phyloP scores from a whole-genome alignment of 768 basidiomycete genomes.

The Neoboletus subvelutipes region DNA sequence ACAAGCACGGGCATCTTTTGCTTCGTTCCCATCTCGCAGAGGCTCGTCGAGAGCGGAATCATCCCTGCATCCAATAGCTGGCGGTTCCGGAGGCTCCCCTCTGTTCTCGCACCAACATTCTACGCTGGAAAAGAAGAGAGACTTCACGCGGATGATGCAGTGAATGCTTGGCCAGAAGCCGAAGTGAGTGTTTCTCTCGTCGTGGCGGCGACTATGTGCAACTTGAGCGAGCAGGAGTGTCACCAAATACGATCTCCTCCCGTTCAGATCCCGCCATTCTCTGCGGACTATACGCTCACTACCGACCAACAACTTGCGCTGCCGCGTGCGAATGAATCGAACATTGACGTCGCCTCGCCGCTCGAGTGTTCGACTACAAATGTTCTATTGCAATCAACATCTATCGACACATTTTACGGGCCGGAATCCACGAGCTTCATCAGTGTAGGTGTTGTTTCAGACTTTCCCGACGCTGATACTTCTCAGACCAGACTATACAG shows the following conservation, averaged over 20 bases:
- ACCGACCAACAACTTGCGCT: background rate
- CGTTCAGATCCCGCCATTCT: background rate
- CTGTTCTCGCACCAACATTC: background rate
- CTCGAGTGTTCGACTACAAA: background rate
- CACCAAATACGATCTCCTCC: background rate
- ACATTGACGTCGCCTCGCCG: background rate
- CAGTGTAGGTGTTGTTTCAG: constrained; percentile 8
- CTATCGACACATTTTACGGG: constrained; percentile 1
- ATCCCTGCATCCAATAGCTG: constrained; percentile 6
- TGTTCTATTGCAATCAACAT: background rate
- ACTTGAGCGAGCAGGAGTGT: constrained; percentile 1
- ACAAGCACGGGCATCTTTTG: constrained; percentile 26
- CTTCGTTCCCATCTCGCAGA: constrained; percentile 26
- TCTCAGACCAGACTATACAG: constrained; percentile 4
- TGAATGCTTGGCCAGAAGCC: background rate
- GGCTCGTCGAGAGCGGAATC: constrained; percentile 26
- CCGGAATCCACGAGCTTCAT: constrained; percentile 4
- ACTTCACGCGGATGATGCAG: background rate
- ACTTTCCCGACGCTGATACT: background rate
- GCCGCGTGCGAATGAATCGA: background rate
- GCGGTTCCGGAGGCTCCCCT: constrained; percentile 1
- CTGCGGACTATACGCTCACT: background rate
- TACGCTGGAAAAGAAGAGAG: background rate
- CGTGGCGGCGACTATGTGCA: background rate
- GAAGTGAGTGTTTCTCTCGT: constrained; percentile 7